phyloP scores from a whole-genome alignment of 2,329 filamentous ascomycete genomes.

The Botrytis byssoidea region DNA sequence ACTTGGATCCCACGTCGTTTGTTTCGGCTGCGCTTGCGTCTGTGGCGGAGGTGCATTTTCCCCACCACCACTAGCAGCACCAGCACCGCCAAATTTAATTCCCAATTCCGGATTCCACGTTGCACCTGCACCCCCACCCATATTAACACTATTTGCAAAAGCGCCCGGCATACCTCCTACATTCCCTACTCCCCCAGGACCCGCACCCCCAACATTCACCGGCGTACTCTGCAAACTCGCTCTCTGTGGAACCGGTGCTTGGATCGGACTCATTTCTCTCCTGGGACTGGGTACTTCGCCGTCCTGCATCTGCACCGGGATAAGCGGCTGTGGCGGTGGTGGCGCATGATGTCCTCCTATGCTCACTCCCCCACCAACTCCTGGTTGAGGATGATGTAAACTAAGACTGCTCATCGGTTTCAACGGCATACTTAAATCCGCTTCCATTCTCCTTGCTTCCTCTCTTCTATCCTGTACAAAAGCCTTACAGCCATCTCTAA shows the following conservation, averaged over 20 bases:
- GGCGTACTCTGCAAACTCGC: constrained; percentile 42
- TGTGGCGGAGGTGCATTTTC: not conserved
- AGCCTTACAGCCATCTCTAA: constrained; percentile 73
- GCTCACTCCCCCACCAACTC: constrained; percentile 15
- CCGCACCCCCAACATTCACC: constrained; percentile 1
- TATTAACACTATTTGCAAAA: not conserved
- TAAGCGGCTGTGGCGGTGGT: constrained; percentile 37
- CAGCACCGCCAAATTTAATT: constrained; percentile 66
- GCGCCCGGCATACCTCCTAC: not conserved
- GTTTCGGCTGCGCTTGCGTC: not conserved
- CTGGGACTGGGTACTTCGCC: not conserved
- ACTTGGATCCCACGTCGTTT: constrained; percentile 36
- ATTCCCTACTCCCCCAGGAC: not conserved
- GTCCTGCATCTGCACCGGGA: constrained; percentile 22
- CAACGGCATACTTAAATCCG: constrained; percentile 25
- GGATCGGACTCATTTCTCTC: constrained; percentile 11
- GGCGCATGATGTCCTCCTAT: constrained; percentile 23
- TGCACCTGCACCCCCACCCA: constrained; percentile 19
- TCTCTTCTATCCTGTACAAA: constrained; percentile 80
- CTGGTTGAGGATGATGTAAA: constrained; percentile 33
- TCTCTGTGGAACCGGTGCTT: constrained; percentile 20
- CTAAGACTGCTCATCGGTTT: constrained; percentile 9
- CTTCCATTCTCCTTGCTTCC: constrained; percentile 76
- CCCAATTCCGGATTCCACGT: constrained; percentile 81
- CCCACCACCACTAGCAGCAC: constrained; percentile 37